A percentile compares a stretch with the other conserved stretches of the same genome.
phyloP scores from a whole-genome alignment of 352 stramenopile genomes.

The Phytophthora pseudosyringae region DNA sequence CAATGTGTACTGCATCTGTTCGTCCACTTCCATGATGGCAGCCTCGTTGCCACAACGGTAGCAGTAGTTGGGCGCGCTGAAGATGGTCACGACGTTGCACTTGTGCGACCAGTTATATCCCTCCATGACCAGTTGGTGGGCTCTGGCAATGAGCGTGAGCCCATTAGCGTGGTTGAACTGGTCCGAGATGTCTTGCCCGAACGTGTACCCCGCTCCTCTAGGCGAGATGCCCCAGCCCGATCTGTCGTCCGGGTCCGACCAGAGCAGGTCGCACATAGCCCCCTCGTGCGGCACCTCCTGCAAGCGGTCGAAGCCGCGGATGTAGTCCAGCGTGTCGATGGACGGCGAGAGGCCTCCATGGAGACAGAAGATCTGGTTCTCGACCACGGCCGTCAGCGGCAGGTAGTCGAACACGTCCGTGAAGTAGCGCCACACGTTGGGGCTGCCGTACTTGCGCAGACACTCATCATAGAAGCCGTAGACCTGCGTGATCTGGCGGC shows the following conservation, averaged over 20 bases:
- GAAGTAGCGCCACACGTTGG: constrained; percentile 99
- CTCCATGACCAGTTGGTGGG: constrained; percentile 95
- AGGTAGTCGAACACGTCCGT: constrained; percentile 94
- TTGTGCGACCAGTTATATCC: constrained; percentile 94
- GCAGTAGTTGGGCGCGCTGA: constrained; percentile 99
- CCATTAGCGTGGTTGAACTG: constrained; percentile 98
- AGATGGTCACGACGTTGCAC: constrained; percentile 98
- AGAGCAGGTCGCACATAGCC: constrained; percentile 99
- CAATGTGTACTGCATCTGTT: constrained; percentile 96
- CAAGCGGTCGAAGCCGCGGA: constrained; percentile 95
- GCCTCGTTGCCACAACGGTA: constrained; percentile 99
- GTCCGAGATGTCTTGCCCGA: constrained; percentile 98
- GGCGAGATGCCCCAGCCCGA: constrained; percentile 99
- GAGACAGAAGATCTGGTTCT: constrained; percentile 99
- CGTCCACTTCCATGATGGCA: constrained; percentile 97
- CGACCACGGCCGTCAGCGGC: constrained; percentile 97
- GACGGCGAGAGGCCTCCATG: constrained; percentile 97
- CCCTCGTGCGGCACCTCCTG: constrained; percentile 91
- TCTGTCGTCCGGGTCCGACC: constrained; percentile 99
- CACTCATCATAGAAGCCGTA: constrained; percentile 89
- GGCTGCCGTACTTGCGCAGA: constrained; percentile 97
- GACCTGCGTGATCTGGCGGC: constrained; percentile 82
- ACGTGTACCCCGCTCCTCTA: constrained; percentile 97
- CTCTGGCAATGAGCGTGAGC: constrained; percentile 97
- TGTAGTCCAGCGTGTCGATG: constrained; percentile 92